Base-by-base conservation (phyloP, 129 eudicot species). In the Lactuca saligna region DNA sequence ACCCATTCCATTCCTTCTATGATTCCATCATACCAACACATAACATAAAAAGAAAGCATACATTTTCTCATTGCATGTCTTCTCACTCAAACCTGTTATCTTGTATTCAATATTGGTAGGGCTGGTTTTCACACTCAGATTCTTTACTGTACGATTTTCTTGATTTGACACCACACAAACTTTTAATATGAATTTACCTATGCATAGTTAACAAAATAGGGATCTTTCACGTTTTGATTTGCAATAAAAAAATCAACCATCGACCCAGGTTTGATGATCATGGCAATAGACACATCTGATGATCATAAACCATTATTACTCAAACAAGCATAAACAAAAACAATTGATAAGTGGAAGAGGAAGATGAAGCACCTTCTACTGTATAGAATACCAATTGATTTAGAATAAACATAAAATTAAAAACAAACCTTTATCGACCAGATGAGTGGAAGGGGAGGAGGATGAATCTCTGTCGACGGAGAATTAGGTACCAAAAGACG, bases 31-130 rank as follows among this genome's bases (percentile, higher is more conserved):
- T 7, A 5, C 1, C 2, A 6, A 20, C 7, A 64, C 37, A 34
- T 1, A 41, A 37, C 8, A 38, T 60, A 31, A 20, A n/a, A 14
- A 8, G 50, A 33, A 49, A 73, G 46, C 78, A 48, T 76, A 93
- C 99, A 70, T 66, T 61, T 89, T 95, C 37, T 89, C 78, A 14
- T 71, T 81, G 83, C 99, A 93, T 6, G 82, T 71, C 64, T 51
- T 64, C 46, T 93, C 99, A 70, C 99, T 93, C 68, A 93, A 93
- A 1, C 99, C 99, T 32, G 85, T 81, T 37, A 93, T 93, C 73
- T 93, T 93, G 75, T 67, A 87, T 75, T 93, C 99, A 0, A 76
- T 42, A 51, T 93, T 93, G 4, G 97, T 62, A 4, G 83, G 81
- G 55, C 69, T 74, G 1, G 83, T 68, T 72, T 75, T 87, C 34